Percentiles rank a stretch among this genome's conserved stretches.
Conservation (phyloP, 75 land plant genomes). For the Azolla pinnata region DNA sequence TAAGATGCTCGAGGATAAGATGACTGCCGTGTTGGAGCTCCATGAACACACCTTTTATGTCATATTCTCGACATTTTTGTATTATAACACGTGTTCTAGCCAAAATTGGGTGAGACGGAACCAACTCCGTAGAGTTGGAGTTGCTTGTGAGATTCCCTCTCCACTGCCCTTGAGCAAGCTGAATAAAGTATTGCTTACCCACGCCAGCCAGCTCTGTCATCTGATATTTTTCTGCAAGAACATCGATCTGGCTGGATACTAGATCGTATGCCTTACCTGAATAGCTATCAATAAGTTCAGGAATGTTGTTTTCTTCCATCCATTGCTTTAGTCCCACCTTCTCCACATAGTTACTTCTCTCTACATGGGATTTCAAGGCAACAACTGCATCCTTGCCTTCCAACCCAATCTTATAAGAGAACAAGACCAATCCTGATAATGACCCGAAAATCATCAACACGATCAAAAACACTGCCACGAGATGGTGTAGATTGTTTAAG, state of each 20-base stretch:
- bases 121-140: constrained; percentile 20
- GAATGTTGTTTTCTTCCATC: constrained; percentile 72
- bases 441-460: constrained; percentile 46
- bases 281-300: constrained; percentile 60
- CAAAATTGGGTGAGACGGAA: constrained; percentile 44
- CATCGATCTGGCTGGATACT: constrained; percentile 58
- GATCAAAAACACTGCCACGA: constrained; percentile 59
- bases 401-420: constrained; percentile 78
- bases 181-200: constrained; percentile 55
- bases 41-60: constrained; percentile 42
- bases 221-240: constrained; percentile 57
- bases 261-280: constrained; percentile 49
- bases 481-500: constrained; percentile 32
- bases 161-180: constrained; percentile 8
- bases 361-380: constrained; percentile 56
- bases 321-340: constrained; percentile 61
- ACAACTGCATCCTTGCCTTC: constrained; percentile 82
- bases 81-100: constrained; percentile 42
- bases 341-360: constrained; percentile 61
- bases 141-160: constrained; percentile 8
- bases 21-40: constrained; percentile 36
- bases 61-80: constrained; percentile 20
- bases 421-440: constrained; percentile 48
- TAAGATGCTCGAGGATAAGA: constrained; percentile 25
- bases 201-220: constrained; percentile 62